phyloP scores from a whole-genome alignment of 2,329 filamentous ascomycete species.

The Lachnellula occidentalis region DNA sequence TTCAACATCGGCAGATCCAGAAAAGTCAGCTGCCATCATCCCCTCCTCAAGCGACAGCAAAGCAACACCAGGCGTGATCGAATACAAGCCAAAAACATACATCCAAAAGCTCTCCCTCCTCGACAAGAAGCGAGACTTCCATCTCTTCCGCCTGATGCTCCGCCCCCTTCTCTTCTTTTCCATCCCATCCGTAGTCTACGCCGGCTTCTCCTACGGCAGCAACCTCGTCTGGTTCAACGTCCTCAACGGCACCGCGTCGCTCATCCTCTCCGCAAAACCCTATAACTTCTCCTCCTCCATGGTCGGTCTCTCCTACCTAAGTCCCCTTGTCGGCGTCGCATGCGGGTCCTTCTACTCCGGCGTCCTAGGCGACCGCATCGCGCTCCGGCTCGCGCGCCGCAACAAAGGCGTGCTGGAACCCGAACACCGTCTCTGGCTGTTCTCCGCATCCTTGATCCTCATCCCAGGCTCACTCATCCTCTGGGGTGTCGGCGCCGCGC shows the following conservation, averaged over 20 bases:
- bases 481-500: constrained; percentile 47
- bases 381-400: constrained; percentile 35
- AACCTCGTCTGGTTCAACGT: constrained; percentile 35
- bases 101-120: constrained; percentile 23
- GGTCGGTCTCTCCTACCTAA: constrained; percentile 32
- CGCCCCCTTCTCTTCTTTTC: constrained; percentile 30
- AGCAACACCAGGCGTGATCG: neutral
- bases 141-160: constrained; percentile 28
- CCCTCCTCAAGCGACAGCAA: neutral
- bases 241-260: constrained; percentile 31
- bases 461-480: constrained; percentile 41
- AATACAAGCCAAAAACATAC: constrained; percentile 23
- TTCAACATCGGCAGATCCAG: constrained; percentile 9
- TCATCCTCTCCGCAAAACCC: constrained; percentile 30
- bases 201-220: constrained; percentile 33
- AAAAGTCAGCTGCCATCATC: constrained; percentile 7
- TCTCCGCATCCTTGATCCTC: constrained; percentile 34
- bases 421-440: constrained; percentile 31
- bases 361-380: constrained; percentile 27
- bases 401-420: constrained; percentile 36
- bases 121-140: constrained; percentile 25
- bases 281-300: constrained; percentile 33
- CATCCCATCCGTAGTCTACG: constrained; percentile 32
- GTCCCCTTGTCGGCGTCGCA: constrained; percentile 27
- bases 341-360: constrained; percentile 28